phyloP scores from a whole-genome alignment of 257 asterid species.

The Gynochthodes officinalis region DNA sequence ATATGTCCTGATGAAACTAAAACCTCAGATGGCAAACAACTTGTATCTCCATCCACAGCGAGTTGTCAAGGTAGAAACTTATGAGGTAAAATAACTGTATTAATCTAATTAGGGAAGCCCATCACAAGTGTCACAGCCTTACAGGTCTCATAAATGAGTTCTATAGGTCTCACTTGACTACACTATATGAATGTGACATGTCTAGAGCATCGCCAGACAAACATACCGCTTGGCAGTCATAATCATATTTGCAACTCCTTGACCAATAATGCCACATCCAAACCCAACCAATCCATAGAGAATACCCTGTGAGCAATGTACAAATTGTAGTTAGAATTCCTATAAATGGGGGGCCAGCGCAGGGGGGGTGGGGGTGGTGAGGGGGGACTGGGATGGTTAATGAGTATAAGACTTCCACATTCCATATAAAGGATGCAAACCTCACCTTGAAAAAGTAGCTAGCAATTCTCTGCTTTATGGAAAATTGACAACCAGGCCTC shows the following conservation, averaged over 20 bases:
- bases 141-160: neutral
- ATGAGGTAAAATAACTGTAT: neutral
- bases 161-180: neutral
- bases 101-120: neutral
- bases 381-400: neutral
- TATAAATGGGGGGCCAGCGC: neutral
- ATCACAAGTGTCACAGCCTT: neutral
- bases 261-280: conserved; percentile 94
- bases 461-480: conserved; percentile 74
- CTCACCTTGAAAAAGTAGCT: conserved; percentile 85
- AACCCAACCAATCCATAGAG: conserved; percentile 90
- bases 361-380: no score
- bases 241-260: conserved; percentile 91
- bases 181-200: neutral
- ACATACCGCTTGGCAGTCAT: conserved; percentile 92
- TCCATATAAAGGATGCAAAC: conserved; percentile 3
- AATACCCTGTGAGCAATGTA: conserved; percentile 59
- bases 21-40: neutral
- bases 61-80: neutral
- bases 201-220: conserved; percentile 7
- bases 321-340: neutral
- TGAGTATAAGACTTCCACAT: neutral
- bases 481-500: conserved; percentile 77
- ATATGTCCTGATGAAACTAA: neutral
- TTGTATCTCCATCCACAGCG: neutral